Conservation (phyloP, 2,329 filamentous ascomycete species). For the Colletotrichum sp. region DNA sequence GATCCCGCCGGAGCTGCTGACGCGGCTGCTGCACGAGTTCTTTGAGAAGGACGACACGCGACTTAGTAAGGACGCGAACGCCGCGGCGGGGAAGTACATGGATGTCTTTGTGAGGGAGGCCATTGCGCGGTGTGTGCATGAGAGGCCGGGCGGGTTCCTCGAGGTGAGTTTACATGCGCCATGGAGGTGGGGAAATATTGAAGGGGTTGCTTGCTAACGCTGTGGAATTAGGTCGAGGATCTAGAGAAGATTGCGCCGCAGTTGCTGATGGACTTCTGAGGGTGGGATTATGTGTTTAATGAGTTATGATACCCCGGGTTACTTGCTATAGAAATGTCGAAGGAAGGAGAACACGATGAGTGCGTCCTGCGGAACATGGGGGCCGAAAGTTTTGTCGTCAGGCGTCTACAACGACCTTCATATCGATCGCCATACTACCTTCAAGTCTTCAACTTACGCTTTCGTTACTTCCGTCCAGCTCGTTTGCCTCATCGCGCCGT, state of each 20-base stretch:
- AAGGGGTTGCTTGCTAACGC: no score
- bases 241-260: slow-evolving; percentile 87
- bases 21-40: slow-evolving; percentile 77
- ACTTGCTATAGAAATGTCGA: accelerated
- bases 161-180: no score
- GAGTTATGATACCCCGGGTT: background rate
- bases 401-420: no score
- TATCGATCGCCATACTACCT: no score
- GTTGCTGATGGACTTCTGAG: slow-evolving; percentile 82
- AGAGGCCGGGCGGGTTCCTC: slow-evolving; percentile 72
- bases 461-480: no score
- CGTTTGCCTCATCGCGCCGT: accelerated
- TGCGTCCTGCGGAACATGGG: background rate
- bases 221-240: slow-evolving; percentile 89
- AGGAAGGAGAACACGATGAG: accelerated
- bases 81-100: slow-evolving; percentile 81
- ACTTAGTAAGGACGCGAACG: slow-evolving; percentile 79
- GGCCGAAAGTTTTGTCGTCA: no score
- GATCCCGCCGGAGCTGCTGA: slow-evolving; percentile 77
- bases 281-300: background rate
- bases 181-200: no score
- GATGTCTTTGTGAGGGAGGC: slow-evolving; percentile 92
- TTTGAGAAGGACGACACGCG: slow-evolving; percentile 76
- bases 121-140: slow-evolving; percentile 77
- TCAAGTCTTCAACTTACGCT: no score